Evolutionary conservation across 1,284 basidiomycete species (phyloP), one percentile per base, ranked within the genome.

Genomic region (Ceratobasidium sp.): DNA sequence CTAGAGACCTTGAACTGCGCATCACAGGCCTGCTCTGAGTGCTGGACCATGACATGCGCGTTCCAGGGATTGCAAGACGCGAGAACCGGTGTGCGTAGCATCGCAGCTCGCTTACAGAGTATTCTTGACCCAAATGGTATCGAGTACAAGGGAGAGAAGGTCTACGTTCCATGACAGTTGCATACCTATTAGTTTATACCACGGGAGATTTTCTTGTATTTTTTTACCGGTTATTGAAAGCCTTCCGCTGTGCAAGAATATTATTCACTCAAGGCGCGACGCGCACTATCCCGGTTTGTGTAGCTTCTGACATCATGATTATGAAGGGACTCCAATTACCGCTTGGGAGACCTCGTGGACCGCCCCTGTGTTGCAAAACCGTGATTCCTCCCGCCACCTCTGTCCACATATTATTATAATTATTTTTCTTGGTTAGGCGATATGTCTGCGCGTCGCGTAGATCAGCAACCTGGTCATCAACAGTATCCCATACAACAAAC

Each of bases 21-120:
- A 2, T 87, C 87, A 69, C 85, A 83, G 73, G 88, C 90, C 6
- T 91, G 89, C 75, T 89, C 89, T 2, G 90, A 91, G 75, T 90
- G 89, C 76, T 91, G 90, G 90, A 85, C 81, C 16, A 84, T 85
- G 3, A 84, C 86, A 0, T 84, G 84, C 0, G 83, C 83, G 16
- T 91, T 87, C 86, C 79, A 82, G 33, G 86, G 85, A 19, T 77
- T 90, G 71, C 68, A 72, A 33, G 47, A 52, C 1, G 72, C 69
- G 9, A 53, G 62, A 39, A 41, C 57, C 19, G 70, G 66, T 29
- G 69, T 72, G 39, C 67, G 66, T 9, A 59, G 54, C 13, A 59
- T 71, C 11, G 70, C 70, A 1, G 47, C 56, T 6, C 54, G 70
- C 33, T 39, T 72, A 44, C 52, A 47, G 29, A 56, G 56, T 21